Conservation (phyloP, 306 rosid genomes). For the Trichosanthes cucumerina region DNA sequence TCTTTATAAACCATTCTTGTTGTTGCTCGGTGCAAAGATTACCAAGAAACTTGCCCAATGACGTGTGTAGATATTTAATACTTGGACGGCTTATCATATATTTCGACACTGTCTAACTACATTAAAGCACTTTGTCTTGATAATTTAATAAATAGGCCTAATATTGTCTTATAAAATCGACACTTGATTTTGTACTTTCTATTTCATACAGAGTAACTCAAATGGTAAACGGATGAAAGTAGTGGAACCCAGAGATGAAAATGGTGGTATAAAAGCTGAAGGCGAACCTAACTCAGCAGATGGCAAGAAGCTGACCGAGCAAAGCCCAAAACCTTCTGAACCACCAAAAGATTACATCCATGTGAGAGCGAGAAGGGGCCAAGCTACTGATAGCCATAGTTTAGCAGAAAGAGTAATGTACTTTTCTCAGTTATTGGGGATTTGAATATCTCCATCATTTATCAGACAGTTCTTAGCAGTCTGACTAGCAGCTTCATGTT, state of each 20-base stretch:
- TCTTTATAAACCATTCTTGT: neutral
- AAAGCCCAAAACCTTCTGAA: slow-evolving; percentile 37
- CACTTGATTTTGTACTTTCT: neutral
- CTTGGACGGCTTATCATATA: neutral
- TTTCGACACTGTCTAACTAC: neutral
- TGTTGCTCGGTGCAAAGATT: neutral
- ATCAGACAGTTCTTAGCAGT: neutral
- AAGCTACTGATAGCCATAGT: slow-evolving; percentile 98
- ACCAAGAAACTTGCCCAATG: neutral
- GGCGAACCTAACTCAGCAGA: slow-evolving; percentile 39
- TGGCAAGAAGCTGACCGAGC: slow-evolving; percentile 37
- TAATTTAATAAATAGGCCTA: neutral
- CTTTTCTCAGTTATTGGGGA: neutral
- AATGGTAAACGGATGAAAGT: slow-evolving; percentile 43
- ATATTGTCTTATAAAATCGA: neutral
- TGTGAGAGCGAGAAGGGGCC: slow-evolving; percentile 96
- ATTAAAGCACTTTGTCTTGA: neutral
- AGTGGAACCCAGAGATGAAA: slow-evolving; percentile 27
- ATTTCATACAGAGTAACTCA: slow-evolving; percentile 31
- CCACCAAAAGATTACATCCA: slow-evolving; percentile 84
- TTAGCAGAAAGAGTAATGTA: slow-evolving; percentile 77
- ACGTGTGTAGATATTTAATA: neutral
- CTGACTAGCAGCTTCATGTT: neutral
- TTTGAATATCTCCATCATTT: neutral
- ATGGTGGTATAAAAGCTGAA: slow-evolving; percentile 24